These are phyloP conservation scores for Termitomyces sp. DNA, from an alignment of 768 basidiomycete genomes.

Conservation along the genomic window DNA sequence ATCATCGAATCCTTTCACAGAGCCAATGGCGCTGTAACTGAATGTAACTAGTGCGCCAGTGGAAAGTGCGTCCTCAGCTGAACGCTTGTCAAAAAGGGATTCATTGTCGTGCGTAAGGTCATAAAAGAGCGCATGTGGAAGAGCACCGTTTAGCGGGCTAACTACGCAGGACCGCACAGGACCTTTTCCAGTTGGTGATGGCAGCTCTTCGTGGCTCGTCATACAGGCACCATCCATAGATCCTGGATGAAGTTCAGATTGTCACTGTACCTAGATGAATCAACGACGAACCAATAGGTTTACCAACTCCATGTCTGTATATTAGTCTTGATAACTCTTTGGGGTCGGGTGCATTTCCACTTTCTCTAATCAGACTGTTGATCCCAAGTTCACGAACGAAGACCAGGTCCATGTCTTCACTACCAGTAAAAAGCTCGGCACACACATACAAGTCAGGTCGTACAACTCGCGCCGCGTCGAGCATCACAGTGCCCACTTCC, in stretches of 20 bases:
- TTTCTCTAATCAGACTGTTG: conserved; percentile 91
- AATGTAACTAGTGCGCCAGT: conserved; percentile 93
- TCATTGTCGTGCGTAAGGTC: conserved; percentile 99
- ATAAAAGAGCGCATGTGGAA: conserved; percentile 90
- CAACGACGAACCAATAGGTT: conserved; percentile 70
- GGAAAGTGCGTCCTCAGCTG: conserved; percentile 92
- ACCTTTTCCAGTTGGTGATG: conserved; percentile 80
- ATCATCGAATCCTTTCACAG: conserved; percentile 97
- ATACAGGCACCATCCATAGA: conserved; percentile 93
- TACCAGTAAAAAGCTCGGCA: conserved; percentile 96
- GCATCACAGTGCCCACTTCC: conserved; percentile 90
- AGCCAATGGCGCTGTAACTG: conserved; percentile 82
- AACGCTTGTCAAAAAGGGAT: conserved; percentile 82
- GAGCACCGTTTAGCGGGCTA: conserved; percentile 76
- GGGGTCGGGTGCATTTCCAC: conserved; percentile 85
- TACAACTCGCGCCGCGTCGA: conserved; percentile 83
- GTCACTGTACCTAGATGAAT: not conserved
- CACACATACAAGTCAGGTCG: conserved; percentile 95
- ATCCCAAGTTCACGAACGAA: conserved; percentile 92
- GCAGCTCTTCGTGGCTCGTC: conserved; percentile 67
- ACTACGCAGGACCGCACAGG: conserved; percentile 69
- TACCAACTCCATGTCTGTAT: conserved; percentile 87
- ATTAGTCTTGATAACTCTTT: conserved; percentile 88
- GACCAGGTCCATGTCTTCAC: conserved; percentile 84
- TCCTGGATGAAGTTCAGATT: conserved; percentile 36